Percentiles rank a stretch among this genome's conserved stretches.
Evolutionary conservation across 1,284 basidiomycete species (phyloP).

Genomic region (Heterobasidion annosum): DNA sequence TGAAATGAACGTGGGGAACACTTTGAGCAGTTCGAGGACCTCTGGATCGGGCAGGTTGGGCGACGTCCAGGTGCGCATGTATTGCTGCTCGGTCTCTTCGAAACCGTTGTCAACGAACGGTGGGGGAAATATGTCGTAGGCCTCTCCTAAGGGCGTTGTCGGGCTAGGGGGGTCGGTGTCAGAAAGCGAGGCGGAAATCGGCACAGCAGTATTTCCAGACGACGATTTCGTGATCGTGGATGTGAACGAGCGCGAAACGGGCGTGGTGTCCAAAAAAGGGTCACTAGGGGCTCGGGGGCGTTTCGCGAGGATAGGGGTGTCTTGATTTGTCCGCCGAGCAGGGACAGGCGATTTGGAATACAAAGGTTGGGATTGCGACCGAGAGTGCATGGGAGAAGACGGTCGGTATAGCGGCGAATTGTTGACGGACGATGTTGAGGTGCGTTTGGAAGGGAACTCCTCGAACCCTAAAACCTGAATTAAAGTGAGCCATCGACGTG

Average conservation of each 20-base stretch:
- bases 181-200: conserved; percentile 12
- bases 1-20: conserved; percentile 66
- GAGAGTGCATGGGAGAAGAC: conserved; percentile 35
- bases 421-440: conserved; percentile 22
- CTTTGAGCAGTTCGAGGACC: conserved; percentile 44
- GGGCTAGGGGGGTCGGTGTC: conserved; percentile 32
- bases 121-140: conserved; percentile 23
- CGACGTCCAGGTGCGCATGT: conserved; percentile 60
- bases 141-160: conserved; percentile 23
- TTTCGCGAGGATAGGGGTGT: conserved; percentile 37
- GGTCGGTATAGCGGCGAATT: conserved; percentile 23
- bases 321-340: conserved; percentile 24
- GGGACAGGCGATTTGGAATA: conserved; percentile 26
- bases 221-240: conserved; percentile 31
- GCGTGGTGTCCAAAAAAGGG: conserved; percentile 66
- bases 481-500: conserved; percentile 1
- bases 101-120: conserved; percentile 23
- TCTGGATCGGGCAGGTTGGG: conserved; percentile 65
- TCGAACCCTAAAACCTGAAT: conserved; percentile 46
- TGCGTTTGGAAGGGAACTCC: conserved; percentile 39
- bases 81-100: conserved; percentile 38
- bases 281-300: conserved; percentile 69
- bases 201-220: conserved; percentile 11
- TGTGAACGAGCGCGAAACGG: conserved; percentile 48
- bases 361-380: conserved; percentile 47